Evolutionary conservation across 1,139 yeast genomes (phyloP).

Genomic region (Taphrina pruni): DNA sequence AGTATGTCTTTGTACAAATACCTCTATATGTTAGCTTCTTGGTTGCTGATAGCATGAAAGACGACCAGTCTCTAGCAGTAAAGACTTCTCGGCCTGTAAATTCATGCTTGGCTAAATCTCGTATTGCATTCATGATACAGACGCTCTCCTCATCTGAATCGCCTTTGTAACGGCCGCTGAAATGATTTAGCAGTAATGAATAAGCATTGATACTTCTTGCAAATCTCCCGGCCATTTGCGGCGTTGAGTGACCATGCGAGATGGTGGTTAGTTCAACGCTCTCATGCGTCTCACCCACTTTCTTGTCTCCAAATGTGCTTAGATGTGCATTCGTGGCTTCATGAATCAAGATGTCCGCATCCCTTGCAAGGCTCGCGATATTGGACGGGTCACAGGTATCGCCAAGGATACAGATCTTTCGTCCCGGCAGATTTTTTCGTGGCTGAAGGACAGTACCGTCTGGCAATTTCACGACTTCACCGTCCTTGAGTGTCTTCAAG

Average conservation of each 20-base stretch:
- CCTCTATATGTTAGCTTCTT: constrained; percentile 3
- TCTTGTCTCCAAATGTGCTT: not conserved
- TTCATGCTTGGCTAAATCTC: constrained; percentile 26
- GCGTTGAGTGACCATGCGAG: constrained; percentile 40
- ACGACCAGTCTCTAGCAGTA: constrained; percentile 35
- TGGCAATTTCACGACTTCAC: constrained; percentile 5
- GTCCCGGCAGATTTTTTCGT: constrained; percentile 23
- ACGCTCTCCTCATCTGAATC: constrained; percentile 20
- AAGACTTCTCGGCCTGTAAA: constrained; percentile 21
- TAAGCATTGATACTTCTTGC: constrained; percentile 22
- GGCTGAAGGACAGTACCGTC: constrained; percentile 31
- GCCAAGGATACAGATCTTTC: constrained; percentile 34
- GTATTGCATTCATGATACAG: constrained; percentile 31
- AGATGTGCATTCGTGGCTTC: constrained; percentile 40
- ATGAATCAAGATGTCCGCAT: constrained; percentile 29
- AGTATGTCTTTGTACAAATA: not conserved
- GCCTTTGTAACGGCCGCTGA: constrained; percentile 37
- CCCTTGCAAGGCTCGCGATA: constrained; percentile 14
- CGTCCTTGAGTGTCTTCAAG: constrained; percentile 23
- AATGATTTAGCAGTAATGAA: constrained; percentile 29
- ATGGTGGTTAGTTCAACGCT: constrained; percentile 23
- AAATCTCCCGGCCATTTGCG: constrained; percentile 37
- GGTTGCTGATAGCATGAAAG: constrained; percentile 1
- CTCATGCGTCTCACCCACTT: constrained; percentile 12
- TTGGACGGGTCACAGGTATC: constrained; percentile 39